Evolutionary conservation across 139 green algal genomes (phyloP).

Genomic region (Tetradesmus lagerheimii): DNA sequence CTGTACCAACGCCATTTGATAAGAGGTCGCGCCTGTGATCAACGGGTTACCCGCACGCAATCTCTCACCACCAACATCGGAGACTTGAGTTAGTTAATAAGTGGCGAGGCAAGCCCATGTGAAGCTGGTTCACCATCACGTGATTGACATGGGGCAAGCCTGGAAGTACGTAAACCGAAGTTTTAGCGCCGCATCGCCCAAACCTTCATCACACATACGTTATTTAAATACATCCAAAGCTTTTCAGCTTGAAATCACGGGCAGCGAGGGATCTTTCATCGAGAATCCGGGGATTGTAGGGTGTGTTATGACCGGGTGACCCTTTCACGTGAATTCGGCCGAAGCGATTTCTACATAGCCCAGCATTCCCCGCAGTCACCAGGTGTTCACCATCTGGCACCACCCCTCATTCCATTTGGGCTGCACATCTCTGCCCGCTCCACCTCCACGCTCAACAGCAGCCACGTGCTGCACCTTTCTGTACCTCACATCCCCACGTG

Average conservation of each 20-base stretch:
- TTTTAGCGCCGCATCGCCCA: neutral
- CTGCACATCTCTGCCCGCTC: neutral
- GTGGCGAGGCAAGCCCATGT: neutral
- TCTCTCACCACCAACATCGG: too few species aligned
- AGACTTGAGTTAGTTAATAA: too few species aligned
- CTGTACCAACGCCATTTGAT: too few species aligned
- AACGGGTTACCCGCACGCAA: too few species aligned
- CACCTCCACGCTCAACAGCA: neutral
- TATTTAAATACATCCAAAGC: neutral
- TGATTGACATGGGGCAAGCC: neutral
- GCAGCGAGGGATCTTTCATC: neutral
- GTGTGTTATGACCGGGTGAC: neutral
- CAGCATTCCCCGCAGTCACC: neutral
- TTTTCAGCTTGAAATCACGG: neutral
- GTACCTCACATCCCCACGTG: neutral
- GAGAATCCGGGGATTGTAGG: neutral
- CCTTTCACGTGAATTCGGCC: neutral
- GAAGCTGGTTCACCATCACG: neutral
- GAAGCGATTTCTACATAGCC: neutral
- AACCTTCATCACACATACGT: neutral
- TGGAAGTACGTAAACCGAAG: neutral
- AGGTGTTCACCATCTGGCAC: neutral
- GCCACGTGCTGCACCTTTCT: slow-evolving; percentile 1
- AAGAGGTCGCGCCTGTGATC: too few species aligned
- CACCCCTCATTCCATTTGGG: neutral